These are phyloP conservation scores for Athelia sp. DNA, from an alignment of 1,284 basidiomycete genomes.

Conservation along the genomic window DNA sequence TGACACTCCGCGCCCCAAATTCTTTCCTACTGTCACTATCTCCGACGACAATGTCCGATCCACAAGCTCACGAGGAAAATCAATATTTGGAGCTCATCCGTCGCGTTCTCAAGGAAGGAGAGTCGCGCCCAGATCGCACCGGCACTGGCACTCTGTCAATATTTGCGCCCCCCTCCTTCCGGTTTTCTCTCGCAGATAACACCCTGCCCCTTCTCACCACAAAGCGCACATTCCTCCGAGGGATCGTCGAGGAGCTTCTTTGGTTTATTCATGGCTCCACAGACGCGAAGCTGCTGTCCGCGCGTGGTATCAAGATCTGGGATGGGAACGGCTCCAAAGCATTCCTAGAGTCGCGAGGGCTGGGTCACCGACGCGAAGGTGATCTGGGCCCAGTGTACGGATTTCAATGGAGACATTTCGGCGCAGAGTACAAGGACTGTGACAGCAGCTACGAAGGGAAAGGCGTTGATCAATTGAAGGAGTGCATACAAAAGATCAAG, in stretches of 20 bases:
- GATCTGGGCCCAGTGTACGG: slow-evolving; percentile 97
- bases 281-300: slow-evolving; percentile 73
- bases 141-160: slow-evolving; percentile 89
- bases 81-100: slow-evolving; percentile 85
- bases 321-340: slow-evolving; percentile 91
- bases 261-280: slow-evolving; percentile 93
- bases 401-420: slow-evolving; percentile 99
- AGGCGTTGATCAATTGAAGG: slow-evolving; percentile 90
- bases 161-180: slow-evolving; percentile 85
- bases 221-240: slow-evolving; percentile 90
- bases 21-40: too few relatives aligned
- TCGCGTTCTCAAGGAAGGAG: slow-evolving; percentile 71
- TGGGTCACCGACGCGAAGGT: slow-evolving; percentile 82
- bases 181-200: slow-evolving; percentile 75
- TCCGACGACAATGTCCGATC: not conserved
- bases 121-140: slow-evolving; percentile 80
- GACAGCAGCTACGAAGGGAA: slow-evolving; percentile 82
- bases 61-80: slow-evolving; percentile 65
- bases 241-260: slow-evolving; percentile 90
- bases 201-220: slow-evolving; percentile 90
- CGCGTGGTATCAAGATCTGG: slow-evolving; percentile 95
- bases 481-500: slow-evolving; percentile 90
- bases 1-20: not conserved
- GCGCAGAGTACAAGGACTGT: slow-evolving; percentile 82
- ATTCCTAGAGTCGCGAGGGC: slow-evolving; percentile 82